Evolutionary conservation across 352 stramenopile species (phyloP).

Genomic region (Phytophthora macrochlamydospora): DNA sequence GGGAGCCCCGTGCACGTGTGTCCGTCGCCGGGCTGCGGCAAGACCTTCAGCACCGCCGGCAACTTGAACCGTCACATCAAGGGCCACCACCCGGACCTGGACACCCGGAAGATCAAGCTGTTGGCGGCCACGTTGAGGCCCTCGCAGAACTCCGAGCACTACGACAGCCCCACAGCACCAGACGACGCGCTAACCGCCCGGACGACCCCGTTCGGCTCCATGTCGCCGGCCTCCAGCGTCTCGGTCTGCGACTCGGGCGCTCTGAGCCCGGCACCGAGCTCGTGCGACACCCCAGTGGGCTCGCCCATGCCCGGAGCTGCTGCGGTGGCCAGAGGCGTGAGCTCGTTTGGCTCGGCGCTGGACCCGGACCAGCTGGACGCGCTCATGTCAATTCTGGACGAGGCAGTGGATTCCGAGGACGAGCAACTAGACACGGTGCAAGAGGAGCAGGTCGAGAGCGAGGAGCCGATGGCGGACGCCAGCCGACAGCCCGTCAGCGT

Average conservation of each 20-base stretch:
- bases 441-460: conserved; percentile 3
- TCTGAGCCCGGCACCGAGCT: conserved; percentile 18
- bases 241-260: conserved; percentile 16
- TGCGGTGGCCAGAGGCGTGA: neutral
- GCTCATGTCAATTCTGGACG: conserved; percentile 44
- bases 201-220: conserved; percentile 5
- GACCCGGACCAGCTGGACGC: conserved; percentile 43
- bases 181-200: conserved; percentile 21
- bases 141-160: conserved; percentile 14
- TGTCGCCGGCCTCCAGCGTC: conserved; percentile 16
- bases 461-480: conserved; percentile 2
- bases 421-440: neutral
- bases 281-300: conserved; percentile 15
- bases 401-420: conserved; percentile 29
- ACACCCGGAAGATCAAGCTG: conserved; percentile 30
- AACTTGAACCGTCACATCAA: conserved; percentile 72
- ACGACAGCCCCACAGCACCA: conserved; percentile 34
- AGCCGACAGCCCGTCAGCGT: conserved; percentile 22
- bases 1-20: conserved; percentile 55
- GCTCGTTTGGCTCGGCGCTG: conserved; percentile 15
- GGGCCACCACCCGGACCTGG: conserved; percentile 45
- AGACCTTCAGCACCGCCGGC: conserved; percentile 65
- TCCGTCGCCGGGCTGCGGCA: conserved; percentile 44
- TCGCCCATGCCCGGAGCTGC: conserved; percentile 5
- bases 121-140: conserved; percentile 14